Base-by-base conservation (phyloP, 2,329 filamentous ascomycete genomes). In the Pyrenophora teres region DNA sequence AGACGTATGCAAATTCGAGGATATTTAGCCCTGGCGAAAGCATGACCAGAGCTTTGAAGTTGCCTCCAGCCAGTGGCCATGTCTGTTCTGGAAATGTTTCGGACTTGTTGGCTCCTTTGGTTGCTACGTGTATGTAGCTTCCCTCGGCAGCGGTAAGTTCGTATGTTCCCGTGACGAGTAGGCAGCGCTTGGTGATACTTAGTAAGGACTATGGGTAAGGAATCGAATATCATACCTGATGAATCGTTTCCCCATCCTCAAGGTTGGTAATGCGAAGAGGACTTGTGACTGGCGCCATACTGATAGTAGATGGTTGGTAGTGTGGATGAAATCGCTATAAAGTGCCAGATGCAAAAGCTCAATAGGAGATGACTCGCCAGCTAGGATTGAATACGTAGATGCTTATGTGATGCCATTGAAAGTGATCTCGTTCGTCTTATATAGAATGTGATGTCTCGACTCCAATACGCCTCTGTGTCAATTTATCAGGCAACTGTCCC, bases 1-100 rank as follows among this genome's bases (percentile, higher is more conserved):
- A 59, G n/a, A 60, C 44, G 23, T 70, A 59, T 4, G 51, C 45
- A n/a, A 71, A 42, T 13, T 58, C 45, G 10, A 66, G 45, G 6
- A 39, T 57, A 25, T 70, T 72, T 4, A 46, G 30, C 10, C 68
- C 68, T 2, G 62, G 60, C 2, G 63, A 63, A 0, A 72, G 64
- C 50, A 71, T 62, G 27, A 71, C 60, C 5, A 71, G 51, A 9
- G 69, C 67, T 43, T 69, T 70, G 63, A 69, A 71, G 23, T 52
- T 25, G n/a, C 67, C 65, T n/a, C 56, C 66, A 30, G 62, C 67
- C 25, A 69, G 53, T 0, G 68, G 70, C 62, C 78, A 77, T 6
- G 57, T 60, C 40, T 65, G 63, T 15, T 60, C 59, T 9, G 60
- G 56, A 40, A 70, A 69, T 1, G 56, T 52, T 30, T 72, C 65